Conservation (phyloP, 768 basidiomycete species). For the Wakefieldia striispora region DNA sequence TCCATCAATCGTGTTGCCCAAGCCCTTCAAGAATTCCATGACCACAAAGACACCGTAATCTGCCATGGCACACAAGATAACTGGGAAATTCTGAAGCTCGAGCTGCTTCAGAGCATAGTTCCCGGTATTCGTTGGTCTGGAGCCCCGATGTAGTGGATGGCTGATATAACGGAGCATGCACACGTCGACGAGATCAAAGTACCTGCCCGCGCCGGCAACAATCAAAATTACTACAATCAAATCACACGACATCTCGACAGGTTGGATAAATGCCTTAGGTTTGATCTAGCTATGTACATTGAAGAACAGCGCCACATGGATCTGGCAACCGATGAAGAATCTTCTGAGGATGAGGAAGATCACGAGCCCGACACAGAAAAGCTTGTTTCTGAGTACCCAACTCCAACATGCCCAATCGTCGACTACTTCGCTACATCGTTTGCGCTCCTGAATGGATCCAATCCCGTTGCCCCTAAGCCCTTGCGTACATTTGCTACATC, state of each 20-base stretch:
- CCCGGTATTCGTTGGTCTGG: constrained; percentile 6
- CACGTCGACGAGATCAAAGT: background rate
- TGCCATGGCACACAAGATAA: background rate
- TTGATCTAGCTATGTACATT: background rate
- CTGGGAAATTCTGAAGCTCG: background rate
- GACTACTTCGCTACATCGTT: constrained; percentile 1
- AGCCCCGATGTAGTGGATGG: background rate
- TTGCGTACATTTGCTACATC: background rate
- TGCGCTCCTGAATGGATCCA: constrained; percentile 3
- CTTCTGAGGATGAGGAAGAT: background rate
- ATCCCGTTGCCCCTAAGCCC: constrained; percentile 11
- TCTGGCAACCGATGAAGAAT: background rate
- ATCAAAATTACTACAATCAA: background rate
- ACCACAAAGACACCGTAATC: constrained; percentile 35
- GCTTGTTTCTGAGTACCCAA: background rate
- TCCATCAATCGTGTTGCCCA: constrained; percentile 29
- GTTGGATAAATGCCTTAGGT: background rate
- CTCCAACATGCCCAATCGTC: background rate
- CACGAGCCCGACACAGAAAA: background rate
- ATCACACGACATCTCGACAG: background rate
- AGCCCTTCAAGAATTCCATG: constrained; percentile 36
- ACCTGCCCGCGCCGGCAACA: background rate
- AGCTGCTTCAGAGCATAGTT: background rate
- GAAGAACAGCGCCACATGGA: background rate
- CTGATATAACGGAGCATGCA: background rate